These are phyloP conservation scores for Camellia japonica DNA, from an alignment of 148 eudicot species.

Conservation along the genomic window DNA sequence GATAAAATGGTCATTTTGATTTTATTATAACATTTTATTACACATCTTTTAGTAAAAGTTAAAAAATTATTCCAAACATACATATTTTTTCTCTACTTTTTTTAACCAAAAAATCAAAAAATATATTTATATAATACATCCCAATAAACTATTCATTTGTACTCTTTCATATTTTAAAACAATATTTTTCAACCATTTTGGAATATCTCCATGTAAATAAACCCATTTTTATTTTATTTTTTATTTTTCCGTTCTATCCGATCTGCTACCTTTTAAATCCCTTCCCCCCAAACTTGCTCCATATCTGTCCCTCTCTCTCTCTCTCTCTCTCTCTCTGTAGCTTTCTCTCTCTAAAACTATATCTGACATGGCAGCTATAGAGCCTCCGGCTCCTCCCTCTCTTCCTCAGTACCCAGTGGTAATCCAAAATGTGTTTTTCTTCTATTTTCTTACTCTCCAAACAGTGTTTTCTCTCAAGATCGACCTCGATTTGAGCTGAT, in stretches of 20 bases:
- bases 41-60: too few relatives aligned
- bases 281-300: neutral
- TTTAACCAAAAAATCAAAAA: too few relatives aligned
- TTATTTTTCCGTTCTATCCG: neutral
- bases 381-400: neutral
- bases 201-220: too few relatives aligned
- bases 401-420: constrained; percentile 42
- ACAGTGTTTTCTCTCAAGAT: neutral
- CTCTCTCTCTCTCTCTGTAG: neutral
- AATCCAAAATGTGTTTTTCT: neutral
- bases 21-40: too few relatives aligned
- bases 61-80: too few relatives aligned
- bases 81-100: too few relatives aligned
- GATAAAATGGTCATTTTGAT: too few relatives aligned
- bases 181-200: too few relatives aligned
- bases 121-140: too few relatives aligned
- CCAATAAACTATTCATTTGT: too few relatives aligned
- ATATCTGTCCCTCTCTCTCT: neutral
- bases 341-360: neutral
- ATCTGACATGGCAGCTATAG: constrained; percentile 10
- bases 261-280: constrained; percentile 24
- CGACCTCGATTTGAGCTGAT: neutral
- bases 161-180: too few relatives aligned
- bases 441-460: neutral
- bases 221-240: too few relatives aligned